Evolutionary conservation across 2,329 filamentous ascomycete genomes (phyloP).

Genomic region (Cladosporium colombiae): DNA sequence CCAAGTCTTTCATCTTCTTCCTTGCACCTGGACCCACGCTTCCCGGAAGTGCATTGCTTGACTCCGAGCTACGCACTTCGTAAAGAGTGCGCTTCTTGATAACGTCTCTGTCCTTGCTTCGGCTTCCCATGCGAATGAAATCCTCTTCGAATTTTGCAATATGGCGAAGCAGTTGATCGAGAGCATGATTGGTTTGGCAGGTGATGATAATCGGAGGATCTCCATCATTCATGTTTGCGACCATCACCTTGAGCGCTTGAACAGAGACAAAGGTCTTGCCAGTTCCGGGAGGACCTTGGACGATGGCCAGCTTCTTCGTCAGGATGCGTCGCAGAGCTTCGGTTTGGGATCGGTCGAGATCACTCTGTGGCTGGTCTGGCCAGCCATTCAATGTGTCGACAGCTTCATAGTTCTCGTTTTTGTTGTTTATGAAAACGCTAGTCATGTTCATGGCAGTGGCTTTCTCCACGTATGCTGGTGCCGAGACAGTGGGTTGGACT

Average conservation of each 20-base stretch:
- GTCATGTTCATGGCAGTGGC: constrained; percentile 55
- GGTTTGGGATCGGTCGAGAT: constrained; percentile 71
- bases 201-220: constrained; percentile 75
- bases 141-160: constrained; percentile 62
- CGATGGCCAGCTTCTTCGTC: constrained; percentile 69
- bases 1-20: constrained; percentile 46
- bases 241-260: constrained; percentile 65
- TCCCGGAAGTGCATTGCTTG: constrained; percentile 41
- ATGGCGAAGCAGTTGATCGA: constrained; percentile 76
- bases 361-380: constrained; percentile 49
- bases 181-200: constrained; percentile 86
- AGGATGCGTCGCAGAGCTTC: constrained; percentile 69
- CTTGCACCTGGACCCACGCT: constrained; percentile 43
- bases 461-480: constrained; percentile 56
- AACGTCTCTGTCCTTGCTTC: constrained; percentile 62
- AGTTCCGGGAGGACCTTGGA: constrained; percentile 81
- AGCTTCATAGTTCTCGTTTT: constrained; percentile 44
- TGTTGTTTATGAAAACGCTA: constrained; percentile 30
- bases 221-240: constrained; percentile 56
- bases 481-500: constrained; percentile 46
- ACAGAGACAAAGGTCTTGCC: constrained; percentile 84
- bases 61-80: constrained; percentile 53
- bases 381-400: constrained; percentile 58
- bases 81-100: constrained; percentile 69
- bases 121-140: constrained; percentile 68